A percentile compares a stretch with the other conserved stretches of the same genome.
These are phyloP conservation scores for Penicillium angulare DNA, from an alignment of 495 filamentous ascomycete genomes.

Conservation along the genomic window DNA sequence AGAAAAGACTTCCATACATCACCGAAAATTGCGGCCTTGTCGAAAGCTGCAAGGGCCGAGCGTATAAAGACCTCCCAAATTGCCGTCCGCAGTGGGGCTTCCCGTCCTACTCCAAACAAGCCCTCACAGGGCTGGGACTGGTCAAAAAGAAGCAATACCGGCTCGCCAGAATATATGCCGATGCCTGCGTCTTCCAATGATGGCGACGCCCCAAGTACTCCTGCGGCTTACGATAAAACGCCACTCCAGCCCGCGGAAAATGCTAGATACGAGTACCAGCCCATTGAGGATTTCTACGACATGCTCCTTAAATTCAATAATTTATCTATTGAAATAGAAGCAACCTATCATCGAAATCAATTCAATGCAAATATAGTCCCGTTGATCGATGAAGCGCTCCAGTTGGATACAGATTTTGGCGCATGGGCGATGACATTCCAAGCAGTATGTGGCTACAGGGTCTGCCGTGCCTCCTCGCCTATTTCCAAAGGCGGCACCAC, in stretches of 20 bases:
- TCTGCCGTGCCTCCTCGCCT: background rate
- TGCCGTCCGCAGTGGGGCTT: no score
- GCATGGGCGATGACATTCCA: conserved; percentile 10
- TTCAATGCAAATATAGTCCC: background rate
- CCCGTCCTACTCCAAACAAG: no score
- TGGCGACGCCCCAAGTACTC: no score
- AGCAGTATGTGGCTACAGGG: conserved; percentile 3
- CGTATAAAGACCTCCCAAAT: no score
- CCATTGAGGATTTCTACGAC: conserved; percentile 10
- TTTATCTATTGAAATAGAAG: conserved; percentile 7
- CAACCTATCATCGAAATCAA: background rate
- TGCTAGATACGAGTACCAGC: no score
- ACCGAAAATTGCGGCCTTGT: conserved; percentile 9
- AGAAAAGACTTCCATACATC: background rate
- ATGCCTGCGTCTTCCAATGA: no score
- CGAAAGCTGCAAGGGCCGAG: conserved; percentile 1
- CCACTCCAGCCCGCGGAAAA: no score
- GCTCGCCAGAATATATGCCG: no score
- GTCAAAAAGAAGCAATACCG: no score
- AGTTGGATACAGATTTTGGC: conserved; percentile 9
- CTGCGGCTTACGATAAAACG: no score
- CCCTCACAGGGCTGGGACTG: no score
- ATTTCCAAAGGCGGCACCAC: background rate
- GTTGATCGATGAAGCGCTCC: conserved; percentile 10
- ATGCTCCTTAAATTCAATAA: conserved; percentile 6